Percentiles rank a stretch among this genome's conserved stretches.
phyloP scores from a whole-genome alignment of 2,329 filamentous ascomycete genomes.

The Parastagonospora avenae region DNA sequence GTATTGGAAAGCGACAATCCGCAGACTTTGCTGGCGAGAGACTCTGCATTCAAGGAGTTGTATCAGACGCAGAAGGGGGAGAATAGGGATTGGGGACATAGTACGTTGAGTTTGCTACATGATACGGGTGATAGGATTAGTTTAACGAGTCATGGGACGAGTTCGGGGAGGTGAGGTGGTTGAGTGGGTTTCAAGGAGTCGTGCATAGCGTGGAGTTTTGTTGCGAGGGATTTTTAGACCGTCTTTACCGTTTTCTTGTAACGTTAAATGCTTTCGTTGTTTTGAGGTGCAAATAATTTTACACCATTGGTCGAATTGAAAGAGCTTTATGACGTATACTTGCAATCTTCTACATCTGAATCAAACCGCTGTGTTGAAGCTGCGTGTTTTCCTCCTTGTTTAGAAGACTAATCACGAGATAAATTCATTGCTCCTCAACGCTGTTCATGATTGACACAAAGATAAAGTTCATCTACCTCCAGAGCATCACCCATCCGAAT shows the following conservation, averaged over 20 bases:
- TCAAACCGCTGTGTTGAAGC: no score
- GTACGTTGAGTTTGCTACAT: not conserved
- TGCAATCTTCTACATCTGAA: no score
- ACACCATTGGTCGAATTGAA: not conserved
- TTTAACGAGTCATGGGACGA: not conserved
- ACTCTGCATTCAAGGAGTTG: not conserved
- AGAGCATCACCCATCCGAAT: no score
- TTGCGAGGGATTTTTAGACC: not conserved
- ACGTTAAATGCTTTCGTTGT: no score
- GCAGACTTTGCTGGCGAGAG: not conserved
- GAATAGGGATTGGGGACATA: constrained; percentile 1
- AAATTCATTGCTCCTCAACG: no score
- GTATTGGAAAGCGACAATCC: constrained; percentile 1
- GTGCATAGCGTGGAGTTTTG: not conserved
- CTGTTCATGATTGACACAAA: no score
- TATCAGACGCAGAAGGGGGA: constrained; percentile 3
- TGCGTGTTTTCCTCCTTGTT: no score
- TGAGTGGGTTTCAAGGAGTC: not conserved
- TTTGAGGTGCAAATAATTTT: not conserved
- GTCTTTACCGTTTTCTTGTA: not conserved
- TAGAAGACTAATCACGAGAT: no score
- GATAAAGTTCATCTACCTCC: no score
- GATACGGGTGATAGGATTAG: not conserved
- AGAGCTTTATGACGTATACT: not conserved
- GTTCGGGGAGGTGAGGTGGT: not conserved